Conservation (phyloP, 2,329 filamentous ascomycete species). For the Colletotrichum navitas region DNA sequence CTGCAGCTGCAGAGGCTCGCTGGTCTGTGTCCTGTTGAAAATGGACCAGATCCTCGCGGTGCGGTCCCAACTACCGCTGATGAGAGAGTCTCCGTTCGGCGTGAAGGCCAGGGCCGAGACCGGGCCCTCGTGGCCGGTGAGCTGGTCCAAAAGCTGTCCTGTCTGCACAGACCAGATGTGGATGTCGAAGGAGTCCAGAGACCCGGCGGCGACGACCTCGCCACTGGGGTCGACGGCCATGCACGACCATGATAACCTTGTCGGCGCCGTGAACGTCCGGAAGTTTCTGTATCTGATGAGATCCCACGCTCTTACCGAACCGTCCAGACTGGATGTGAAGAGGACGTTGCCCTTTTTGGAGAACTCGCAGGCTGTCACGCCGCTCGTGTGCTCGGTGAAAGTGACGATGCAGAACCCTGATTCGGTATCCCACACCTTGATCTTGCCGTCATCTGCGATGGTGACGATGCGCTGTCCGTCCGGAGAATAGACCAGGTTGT, state of each 20-base stretch:
- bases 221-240: slow-evolving; percentile 97
- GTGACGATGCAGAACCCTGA: slow-evolving; percentile 98
- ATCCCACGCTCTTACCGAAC: slow-evolving; percentile 96
- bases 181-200: slow-evolving; percentile 95
- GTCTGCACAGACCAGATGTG: slow-evolving; percentile 99
- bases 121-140: slow-evolving; percentile 94
- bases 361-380: slow-evolving; percentile 94
- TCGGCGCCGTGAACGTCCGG: slow-evolving; percentile 94
- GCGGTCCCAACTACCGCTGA: slow-evolving; percentile 96
- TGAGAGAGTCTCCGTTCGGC: slow-evolving; percentile 83
- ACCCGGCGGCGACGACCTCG: slow-evolving; percentile 95
- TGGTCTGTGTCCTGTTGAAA: slow-evolving; percentile 93
- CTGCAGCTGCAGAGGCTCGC: slow-evolving; percentile 91
- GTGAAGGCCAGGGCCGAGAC: slow-evolving; percentile 91
- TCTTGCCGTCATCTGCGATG: slow-evolving; percentile 94
- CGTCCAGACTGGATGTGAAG: slow-evolving; percentile 95
- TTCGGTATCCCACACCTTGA: slow-evolving; percentile 97
- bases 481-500: slow-evolving; percentile 90
- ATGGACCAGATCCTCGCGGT: slow-evolving; percentile 97
- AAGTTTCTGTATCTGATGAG: slow-evolving; percentile 96
- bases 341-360: slow-evolving; percentile 95
- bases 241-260: slow-evolving; percentile 90
- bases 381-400: slow-evolving; percentile 95
- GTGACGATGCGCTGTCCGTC: slow-evolving; percentile 95
- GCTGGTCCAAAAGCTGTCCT: slow-evolving; percentile 89